Percentiles rank a stretch among this genome's conserved stretches.
phyloP scores from a whole-genome alignment of 495 filamentous ascomycete species.

The Delitschia confertaspora region DNA sequence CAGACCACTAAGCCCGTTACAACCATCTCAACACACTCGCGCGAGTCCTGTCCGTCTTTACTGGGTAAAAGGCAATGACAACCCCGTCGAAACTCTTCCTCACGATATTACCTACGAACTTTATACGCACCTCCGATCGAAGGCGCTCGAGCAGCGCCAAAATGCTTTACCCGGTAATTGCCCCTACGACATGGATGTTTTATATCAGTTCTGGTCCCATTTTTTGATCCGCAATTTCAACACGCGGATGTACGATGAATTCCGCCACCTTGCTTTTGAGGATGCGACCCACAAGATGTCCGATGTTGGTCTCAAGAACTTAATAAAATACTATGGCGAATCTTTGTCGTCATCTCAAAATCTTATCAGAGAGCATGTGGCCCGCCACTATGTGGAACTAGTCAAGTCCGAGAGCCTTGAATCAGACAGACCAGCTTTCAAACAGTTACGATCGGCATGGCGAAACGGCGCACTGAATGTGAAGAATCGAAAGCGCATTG shows the following conservation, averaged over 20 bases:
- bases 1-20: conserved; percentile 13
- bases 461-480: conserved; percentile 46
- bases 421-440: conserved; percentile 40
- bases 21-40: neutral
- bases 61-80: conserved; percentile 43
- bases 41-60: conserved; percentile 28
- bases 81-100: conserved; percentile 35
- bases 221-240: conserved; percentile 71
- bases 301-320: conserved; percentile 44
- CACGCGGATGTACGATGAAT: conserved; percentile 69
- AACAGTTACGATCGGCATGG: conserved; percentile 43
- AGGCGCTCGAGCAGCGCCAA: conserved; percentile 50
- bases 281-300: conserved; percentile 47
- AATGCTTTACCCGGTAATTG: conserved; percentile 41
- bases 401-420: conserved; percentile 37
- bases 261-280: conserved; percentile 59
- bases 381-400: conserved; percentile 46
- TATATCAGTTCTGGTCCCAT: conserved; percentile 74
- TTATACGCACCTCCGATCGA: conserved; percentile 47
- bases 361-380: conserved; percentile 43
- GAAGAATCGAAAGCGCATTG: conserved; percentile 49
- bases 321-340: conserved; percentile 52
- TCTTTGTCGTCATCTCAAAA: conserved; percentile 44
- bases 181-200: conserved; percentile 52
- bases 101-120: conserved; percentile 43